Evolutionary conservation across 306 rosid species (phyloP).

Genomic region (Acacia melanoxylon): DNA sequence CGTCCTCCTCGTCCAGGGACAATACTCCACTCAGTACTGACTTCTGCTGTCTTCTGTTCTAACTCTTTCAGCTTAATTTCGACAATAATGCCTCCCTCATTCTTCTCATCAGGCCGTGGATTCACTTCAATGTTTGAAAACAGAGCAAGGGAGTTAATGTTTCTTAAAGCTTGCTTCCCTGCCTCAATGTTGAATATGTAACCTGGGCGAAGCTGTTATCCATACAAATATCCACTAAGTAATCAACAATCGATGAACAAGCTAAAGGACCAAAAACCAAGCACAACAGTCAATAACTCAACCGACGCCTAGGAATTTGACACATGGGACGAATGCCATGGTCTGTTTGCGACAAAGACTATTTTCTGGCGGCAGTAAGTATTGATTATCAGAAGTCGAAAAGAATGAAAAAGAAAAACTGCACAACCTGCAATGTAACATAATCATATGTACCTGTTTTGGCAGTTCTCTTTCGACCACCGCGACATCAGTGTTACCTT

Average conservation of each 20-base stretch:
- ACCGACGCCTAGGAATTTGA: background rate
- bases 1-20: conserved; percentile 96
- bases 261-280: conserved; percentile 7
- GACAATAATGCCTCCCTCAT: conserved; percentile 90
- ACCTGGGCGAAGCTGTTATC: conserved; percentile 77
- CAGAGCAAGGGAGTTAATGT: conserved; percentile 81
- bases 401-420: background rate
- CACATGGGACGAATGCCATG: background rate
- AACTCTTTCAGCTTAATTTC: conserved; percentile 90
- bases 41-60: conserved; percentile 94
- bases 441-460: conserved; percentile 54
- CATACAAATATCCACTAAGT: conserved; percentile 39
- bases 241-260: background rate
- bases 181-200: conserved; percentile 88
- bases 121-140: conserved; percentile 97
- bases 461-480: conserved; percentile 87
- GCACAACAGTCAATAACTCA: conserved; percentile 13
- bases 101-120: conserved; percentile 92
- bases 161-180: conserved; percentile 94
- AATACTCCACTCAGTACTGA: conserved; percentile 93
- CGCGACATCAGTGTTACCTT: conserved; percentile 81
- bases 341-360: background rate
- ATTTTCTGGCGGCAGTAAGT: background rate
- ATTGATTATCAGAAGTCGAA: background rate
- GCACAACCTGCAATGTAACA: background rate